Evolutionary conservation across 768 basidiomycete species (phyloP).

Genomic region (Suillus brevipes): DNA sequence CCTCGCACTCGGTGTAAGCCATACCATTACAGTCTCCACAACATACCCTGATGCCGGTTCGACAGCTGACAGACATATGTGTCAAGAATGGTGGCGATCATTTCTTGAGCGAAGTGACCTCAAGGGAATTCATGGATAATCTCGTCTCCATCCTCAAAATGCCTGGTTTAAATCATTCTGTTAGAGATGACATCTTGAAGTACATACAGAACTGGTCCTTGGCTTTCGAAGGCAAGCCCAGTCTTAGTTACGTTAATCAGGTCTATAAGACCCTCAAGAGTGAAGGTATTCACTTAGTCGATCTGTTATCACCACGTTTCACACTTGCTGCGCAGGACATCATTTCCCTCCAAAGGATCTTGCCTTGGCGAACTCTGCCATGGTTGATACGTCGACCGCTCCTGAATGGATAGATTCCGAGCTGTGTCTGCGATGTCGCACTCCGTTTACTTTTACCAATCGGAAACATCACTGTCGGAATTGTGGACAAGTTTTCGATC

Average conservation of each 20-base stretch:
- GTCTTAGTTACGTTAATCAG: constrained; percentile 72
- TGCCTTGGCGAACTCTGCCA: constrained; percentile 67
- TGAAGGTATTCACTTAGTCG: constrained; percentile 55
- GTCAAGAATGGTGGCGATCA: constrained; percentile 97
- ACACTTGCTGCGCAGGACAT: constrained; percentile 50
- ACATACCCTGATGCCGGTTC: constrained; percentile 6
- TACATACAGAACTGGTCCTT: constrained; percentile 93
- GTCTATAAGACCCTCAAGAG: constrained; percentile 73
- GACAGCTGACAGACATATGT: constrained; percentile 83
- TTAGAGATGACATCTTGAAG: constrained; percentile 76
- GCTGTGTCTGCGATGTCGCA: constrained; percentile 89
- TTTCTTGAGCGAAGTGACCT: constrained; percentile 81
- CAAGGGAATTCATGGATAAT: constrained; percentile 92
- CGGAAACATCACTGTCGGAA: constrained; percentile 98
- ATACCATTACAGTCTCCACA: not conserved
- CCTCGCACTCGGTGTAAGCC: constrained; percentile 75
- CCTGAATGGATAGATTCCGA: constrained; percentile 99
- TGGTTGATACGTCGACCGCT: constrained; percentile 89
- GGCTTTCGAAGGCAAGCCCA: constrained; percentile 80
- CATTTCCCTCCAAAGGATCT: constrained; percentile 82
- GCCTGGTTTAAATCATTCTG: constrained; percentile 73
- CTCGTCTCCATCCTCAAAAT: constrained; percentile 85
- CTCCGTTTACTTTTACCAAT: constrained; percentile 91
- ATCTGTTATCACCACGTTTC: not conserved
- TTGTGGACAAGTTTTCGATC: constrained; percentile 96